Conservation (phyloP, 805 yeast species). For the Suhomyces xylopsoci region DNA sequence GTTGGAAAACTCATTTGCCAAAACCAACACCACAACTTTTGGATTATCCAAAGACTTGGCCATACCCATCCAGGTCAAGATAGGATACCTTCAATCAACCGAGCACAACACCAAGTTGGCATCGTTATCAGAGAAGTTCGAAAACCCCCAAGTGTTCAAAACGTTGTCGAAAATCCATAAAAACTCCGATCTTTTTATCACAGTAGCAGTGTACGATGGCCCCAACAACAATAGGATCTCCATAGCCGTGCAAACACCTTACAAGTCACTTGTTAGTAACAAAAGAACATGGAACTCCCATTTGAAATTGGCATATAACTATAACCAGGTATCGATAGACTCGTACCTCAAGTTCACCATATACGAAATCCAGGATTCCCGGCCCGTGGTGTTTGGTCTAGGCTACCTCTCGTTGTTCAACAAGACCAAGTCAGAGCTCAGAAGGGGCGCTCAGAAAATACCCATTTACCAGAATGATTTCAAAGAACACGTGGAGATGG, state of each 20-base stretch:
- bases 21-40: slow-evolving; percentile 29
- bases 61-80: slow-evolving; percentile 31
- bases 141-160: slow-evolving; percentile 33
- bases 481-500: slow-evolving; percentile 15
- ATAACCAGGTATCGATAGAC: slow-evolving; percentile 66
- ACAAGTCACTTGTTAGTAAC: slow-evolving; percentile 29
- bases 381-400: slow-evolving; percentile 53
- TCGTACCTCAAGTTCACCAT: slow-evolving; percentile 58
- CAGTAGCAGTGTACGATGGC: slow-evolving; percentile 31
- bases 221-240: slow-evolving; percentile 25
- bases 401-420: slow-evolving; percentile 62
- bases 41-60: slow-evolving; percentile 39
- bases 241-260: slow-evolving; percentile 34
- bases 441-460: slow-evolving; percentile 66
- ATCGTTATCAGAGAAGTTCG: slow-evolving; percentile 31
- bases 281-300: slow-evolving; percentile 66
- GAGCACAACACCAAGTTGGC: slow-evolving; percentile 13
- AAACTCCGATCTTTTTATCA: slow-evolving; percentile 35
- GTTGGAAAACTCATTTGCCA: slow-evolving; percentile 1
- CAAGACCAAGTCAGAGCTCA: slow-evolving; percentile 49
- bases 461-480: slow-evolving; percentile 15
- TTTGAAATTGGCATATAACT: slow-evolving; percentile 67
- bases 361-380: slow-evolving; percentile 65
- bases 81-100: slow-evolving; percentile 28
- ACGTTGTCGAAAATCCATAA: slow-evolving; percentile 26